Evolutionary conservation across 192 early-diverging fungal species (phyloP).

Genomic region (Fimicolochytrium jonesii): DNA sequence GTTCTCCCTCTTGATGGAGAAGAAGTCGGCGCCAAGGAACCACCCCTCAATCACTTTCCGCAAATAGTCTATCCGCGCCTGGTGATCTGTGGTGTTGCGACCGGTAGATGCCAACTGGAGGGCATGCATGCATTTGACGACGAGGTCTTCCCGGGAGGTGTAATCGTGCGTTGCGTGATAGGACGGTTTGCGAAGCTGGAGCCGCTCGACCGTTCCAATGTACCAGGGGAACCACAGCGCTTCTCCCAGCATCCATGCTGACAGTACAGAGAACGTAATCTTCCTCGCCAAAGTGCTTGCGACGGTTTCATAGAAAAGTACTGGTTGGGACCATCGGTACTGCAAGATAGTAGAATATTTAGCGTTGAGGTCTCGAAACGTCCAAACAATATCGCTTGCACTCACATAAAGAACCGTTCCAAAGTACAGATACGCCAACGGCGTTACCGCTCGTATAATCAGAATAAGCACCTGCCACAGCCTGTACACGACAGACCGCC

Average conservation of each 20-base stretch:
- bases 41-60: slow-evolving; percentile 6
- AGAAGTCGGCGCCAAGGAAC: slow-evolving; percentile 15
- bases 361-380: no score
- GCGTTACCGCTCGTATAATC: background rate
- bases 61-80: slow-evolving; percentile 1
- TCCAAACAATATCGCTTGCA: no score
- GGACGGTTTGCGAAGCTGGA: background rate
- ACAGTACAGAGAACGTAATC: background rate
- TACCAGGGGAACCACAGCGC: slow-evolving; percentile 15
- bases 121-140: slow-evolving; percentile 5
- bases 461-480: background rate
- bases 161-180: background rate
- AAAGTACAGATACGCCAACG: background rate
- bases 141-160: background rate
- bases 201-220: background rate
- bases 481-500: background rate
- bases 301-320: no score
- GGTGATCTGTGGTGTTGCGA: background rate
- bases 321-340: no score
- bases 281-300: no score
- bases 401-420: no score
- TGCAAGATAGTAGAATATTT: no score
- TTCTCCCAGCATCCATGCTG: slow-evolving; percentile 1
- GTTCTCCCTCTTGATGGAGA: slow-evolving; percentile 1
- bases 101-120: background rate